Percentiles rank a stretch among this genome's conserved stretches.
These are phyloP conservation scores for Botrytis fragariae DNA, from an alignment of 2,329 filamentous ascomycete genomes.

Conservation along the genomic window DNA sequence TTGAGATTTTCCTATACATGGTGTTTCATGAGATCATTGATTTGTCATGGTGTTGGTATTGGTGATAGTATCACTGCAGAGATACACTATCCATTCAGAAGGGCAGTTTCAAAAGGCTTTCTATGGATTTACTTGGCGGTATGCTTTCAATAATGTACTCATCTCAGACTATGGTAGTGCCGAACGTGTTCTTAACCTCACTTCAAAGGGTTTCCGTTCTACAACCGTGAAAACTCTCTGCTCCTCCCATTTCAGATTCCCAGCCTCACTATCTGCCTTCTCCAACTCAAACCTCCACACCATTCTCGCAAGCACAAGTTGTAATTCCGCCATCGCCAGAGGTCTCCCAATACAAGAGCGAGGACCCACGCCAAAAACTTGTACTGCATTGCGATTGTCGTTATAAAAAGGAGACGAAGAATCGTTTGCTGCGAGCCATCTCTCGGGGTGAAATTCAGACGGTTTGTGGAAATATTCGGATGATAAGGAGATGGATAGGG, in stretches of 20 bases:
- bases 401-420: not conserved
- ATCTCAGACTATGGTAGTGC: not conserved
- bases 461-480: not conserved
- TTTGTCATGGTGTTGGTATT: not conserved
- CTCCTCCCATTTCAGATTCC: not conserved
- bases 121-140: too few species aligned
- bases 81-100: not conserved
- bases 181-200: not conserved
- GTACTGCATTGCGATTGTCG: not conserved
- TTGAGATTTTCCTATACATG: not conserved
- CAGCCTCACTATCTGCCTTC: not conserved
- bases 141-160: too few species aligned
- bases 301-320: not conserved
- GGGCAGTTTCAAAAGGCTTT: too few species aligned
- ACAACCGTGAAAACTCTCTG: not conserved
- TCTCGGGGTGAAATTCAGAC: not conserved
- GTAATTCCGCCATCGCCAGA: not conserved
- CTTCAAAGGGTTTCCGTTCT: not conserved
- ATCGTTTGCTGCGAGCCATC: not conserved
- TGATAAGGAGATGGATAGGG: not conserved
- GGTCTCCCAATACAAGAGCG: not conserved
- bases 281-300: not conserved
- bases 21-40: not conserved
- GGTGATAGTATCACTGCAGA: not conserved
- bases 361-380: conserved; percentile 3